Evolutionary conservation across 2,329 filamentous ascomycete genomes (phyloP), one percentile per base, ranked within the genome.

Genomic region (Hypomyces perniciosus): DNA sequence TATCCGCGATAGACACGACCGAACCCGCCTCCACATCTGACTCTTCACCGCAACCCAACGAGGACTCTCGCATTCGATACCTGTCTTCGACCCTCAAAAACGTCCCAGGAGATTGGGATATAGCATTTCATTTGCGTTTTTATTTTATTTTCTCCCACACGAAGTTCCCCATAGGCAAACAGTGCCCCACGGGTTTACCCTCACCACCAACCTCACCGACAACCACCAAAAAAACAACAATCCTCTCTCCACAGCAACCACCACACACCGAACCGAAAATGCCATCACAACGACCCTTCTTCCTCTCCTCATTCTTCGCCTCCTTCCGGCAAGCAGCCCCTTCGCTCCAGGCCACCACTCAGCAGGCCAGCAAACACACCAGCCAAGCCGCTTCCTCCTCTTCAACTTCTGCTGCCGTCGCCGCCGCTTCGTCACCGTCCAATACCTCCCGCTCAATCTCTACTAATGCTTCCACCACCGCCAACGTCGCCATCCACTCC

Each of bases 281-380:
- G 75, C 72, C 76, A 44, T 76, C 75, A 34, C 76, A 79, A 60
- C 74, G 76, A 45, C 76, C 77, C 43, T 79, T 74, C 64, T 79
- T 80, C 68, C 74, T 80, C 60, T 77, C 77, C 43, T 75, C 73
- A 60, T 78, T 80, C 68, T 72, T 80, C 64, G 73, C 76, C 63
- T 75, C 77, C 64, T 78, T 79, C 62, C 75, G 77, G 46, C 74
- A 75, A 52, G 74, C 74, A 59, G 62, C 67, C 9, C 65, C 72
- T 20, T 57, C 70, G 39, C 60, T 65, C 62, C 63, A 60, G 56
- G 62, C 59, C 61, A 57, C 57, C 33, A 51, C 56, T 28, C 67
- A 53, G 63, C 68, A 62, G 64, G 68, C 57, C 60, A 53, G 66
- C 66, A 62, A 69, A 67, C 57, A 67, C 59, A 59, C 62, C 12